Base-by-base conservation (phyloP, 495 filamentous ascomycete genomes). In the Penicillium macrosclerotiorum region DNA sequence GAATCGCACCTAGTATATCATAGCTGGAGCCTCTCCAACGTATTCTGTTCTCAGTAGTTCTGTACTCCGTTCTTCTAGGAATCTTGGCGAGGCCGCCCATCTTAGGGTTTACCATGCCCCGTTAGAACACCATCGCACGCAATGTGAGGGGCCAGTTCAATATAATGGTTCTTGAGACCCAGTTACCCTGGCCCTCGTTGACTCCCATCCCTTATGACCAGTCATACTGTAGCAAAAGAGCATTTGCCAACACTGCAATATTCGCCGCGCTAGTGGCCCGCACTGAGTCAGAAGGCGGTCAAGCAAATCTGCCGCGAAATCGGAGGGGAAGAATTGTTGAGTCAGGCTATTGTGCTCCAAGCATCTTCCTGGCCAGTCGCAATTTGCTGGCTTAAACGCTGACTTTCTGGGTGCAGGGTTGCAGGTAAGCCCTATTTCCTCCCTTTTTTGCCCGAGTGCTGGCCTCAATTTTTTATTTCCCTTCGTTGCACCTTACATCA, bases 281-380 rank as follows among this genome's bases (percentile, higher is more conserved):
- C 31, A 42, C 37, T 43, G 52, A 58, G 25, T 52, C 52, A 55
- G 39, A 45, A 43, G 46, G 57, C 57, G 57, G 57, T 61, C 31
- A 61, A 27, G 1, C 25, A 7, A 27, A 52, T 48, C 47, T 54
- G 53, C 56, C 57, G 64, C 66, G 66, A 69, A 51, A 63, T 65
- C 66, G 66, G 66, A 65, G 64, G 53, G 61, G 42, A 55, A 35
- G 49, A 52, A 54, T 50, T 39, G 45, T 42, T 60, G 60, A 62
- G 55, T 63, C 55, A 57, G 56, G 38, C 40, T 26, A 25, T 23
- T 26, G 35, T 42, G n/a, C 38, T 54, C 26, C 37, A 47, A 44
- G 46, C 42, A 52, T 47, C 40, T 45, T 46, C 47, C 50, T 40
- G 37, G 45, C 48, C 36, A 26, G 47, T 36, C 26, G 20, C 34